Conservation (phyloP, 75 land plant genomes). For the Selaginella moellendorffii region DNA sequence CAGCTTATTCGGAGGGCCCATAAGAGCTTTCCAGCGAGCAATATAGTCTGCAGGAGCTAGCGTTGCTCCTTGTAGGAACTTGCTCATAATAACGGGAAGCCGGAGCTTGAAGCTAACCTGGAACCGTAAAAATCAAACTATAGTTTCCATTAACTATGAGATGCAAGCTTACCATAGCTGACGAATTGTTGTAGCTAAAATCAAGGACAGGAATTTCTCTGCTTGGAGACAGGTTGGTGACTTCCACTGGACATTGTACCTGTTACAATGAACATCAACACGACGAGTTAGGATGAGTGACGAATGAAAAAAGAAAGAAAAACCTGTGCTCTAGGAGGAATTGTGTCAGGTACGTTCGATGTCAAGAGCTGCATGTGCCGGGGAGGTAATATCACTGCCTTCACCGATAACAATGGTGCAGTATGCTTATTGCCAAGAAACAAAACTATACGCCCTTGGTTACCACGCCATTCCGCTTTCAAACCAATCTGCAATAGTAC, state of each 20-base stretch:
- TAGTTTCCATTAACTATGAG: too few species aligned
- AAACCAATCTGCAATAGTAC: slow-evolving; percentile 92
- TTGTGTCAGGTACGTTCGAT: slow-evolving; percentile 84
- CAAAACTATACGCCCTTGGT: slow-evolving; percentile 80
- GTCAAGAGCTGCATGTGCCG: slow-evolving; percentile 65
- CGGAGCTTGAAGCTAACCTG: slow-evolving; percentile 78
- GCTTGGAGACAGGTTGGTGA: slow-evolving; percentile 70
- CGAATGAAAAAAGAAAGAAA: not conserved
- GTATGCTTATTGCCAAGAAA: slow-evolving; percentile 89
- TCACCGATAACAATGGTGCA: slow-evolving; percentile 54
- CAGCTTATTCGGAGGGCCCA: slow-evolving; percentile 82
- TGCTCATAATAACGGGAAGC: slow-evolving; percentile 69
- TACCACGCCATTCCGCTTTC: slow-evolving; percentile 86
- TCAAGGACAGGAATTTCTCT: slow-evolving; percentile 87
- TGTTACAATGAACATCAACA: slow-evolving; percentile 21
- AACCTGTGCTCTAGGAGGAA: slow-evolving; percentile 94
- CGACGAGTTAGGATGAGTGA: not conserved
- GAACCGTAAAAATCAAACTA: too few species aligned
- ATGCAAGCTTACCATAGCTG: slow-evolving; percentile 41
- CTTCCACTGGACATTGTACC: slow-evolving; percentile 93
- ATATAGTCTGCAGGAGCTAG: slow-evolving; percentile 64
- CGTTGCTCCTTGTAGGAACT: slow-evolving; percentile 64
- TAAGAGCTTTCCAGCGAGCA: slow-evolving; percentile 70
- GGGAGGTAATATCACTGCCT: slow-evolving; percentile 64
- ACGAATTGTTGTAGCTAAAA: slow-evolving; percentile 65